Conservation (phyloP, 2,329 filamentous ascomycete species). For the Aureobasidium pullulans region DNA sequence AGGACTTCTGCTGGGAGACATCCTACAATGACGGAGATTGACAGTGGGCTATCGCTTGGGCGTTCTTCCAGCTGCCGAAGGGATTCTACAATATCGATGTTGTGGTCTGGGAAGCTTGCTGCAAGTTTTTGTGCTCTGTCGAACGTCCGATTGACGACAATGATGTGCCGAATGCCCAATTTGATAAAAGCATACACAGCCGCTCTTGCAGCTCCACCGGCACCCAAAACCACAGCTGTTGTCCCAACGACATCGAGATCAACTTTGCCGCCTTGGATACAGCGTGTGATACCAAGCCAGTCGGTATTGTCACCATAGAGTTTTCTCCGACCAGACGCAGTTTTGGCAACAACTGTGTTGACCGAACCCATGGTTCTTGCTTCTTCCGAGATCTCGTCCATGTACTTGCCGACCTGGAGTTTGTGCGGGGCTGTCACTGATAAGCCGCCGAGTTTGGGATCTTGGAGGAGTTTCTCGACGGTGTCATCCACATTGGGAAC, state of each 20-base stretch:
- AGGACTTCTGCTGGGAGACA: not conserved
- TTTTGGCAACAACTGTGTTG: not conserved
- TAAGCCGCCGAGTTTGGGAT: not conserved
- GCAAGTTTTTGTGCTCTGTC: not conserved
- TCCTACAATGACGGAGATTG: not conserved
- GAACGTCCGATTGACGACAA: not conserved
- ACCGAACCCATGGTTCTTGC: not conserved
- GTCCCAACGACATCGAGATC: not conserved
- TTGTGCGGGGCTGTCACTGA: constrained; percentile 6
- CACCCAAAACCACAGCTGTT: not conserved
- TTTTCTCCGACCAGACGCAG: not conserved
- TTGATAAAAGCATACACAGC: not conserved
- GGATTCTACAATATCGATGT: not conserved
- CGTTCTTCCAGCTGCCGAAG: not conserved
- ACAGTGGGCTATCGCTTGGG: not conserved
- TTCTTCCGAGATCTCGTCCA: not conserved
- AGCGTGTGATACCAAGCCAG: not conserved
- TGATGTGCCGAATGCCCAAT: not conserved
- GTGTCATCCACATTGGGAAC: not conserved
- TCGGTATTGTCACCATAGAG: not conserved
- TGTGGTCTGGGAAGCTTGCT: not conserved
- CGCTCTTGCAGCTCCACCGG: not conserved
- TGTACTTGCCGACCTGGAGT: not conserved
- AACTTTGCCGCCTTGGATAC: not conserved
- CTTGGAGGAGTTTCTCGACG: not conserved